These are phyloP conservation scores for Penicillium salamii DNA, from an alignment of 495 filamentous ascomycete species.

Conservation along the genomic window DNA sequence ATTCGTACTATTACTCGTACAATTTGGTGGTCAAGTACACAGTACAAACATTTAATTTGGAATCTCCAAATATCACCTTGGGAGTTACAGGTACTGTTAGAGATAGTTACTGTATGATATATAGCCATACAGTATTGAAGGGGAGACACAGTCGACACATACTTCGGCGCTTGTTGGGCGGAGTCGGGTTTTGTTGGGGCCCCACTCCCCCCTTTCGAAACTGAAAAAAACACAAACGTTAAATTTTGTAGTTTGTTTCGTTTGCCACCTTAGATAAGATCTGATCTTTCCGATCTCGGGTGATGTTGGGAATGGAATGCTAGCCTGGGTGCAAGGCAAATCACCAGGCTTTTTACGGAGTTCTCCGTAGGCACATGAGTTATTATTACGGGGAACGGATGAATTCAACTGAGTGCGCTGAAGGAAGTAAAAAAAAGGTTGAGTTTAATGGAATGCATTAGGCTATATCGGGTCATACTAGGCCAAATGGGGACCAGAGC, in stretches of 20 bases:
- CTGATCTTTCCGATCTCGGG: background rate
- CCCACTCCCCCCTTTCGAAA: conserved; percentile 4
- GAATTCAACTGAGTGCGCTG: background rate
- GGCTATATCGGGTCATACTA: background rate
- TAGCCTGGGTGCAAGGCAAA: no score
- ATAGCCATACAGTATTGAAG: background rate
- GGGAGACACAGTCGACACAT: no score
- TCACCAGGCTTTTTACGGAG: background rate
- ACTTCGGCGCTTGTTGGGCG: conserved; percentile 4
- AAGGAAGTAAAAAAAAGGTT: background rate
- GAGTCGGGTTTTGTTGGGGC: conserved; percentile 8
- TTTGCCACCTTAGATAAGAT: conserved; percentile 13
- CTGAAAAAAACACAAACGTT: conserved; percentile 6
- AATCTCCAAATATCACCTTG: no score
- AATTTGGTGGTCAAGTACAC: no score
- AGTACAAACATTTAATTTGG: no score
- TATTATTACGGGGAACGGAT: no score
- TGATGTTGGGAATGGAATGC: no score
- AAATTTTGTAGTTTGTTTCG: background rate
- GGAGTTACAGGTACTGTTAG: no score
- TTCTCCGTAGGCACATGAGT: background rate
- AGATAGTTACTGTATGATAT: background rate
- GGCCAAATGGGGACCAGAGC: background rate
- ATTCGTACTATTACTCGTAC: no score
- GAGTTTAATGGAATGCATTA: background rate